Evolutionary conservation across 176 grass and related monocot genomes (phyloP), one percentile per base, ranked within the genome.

Genomic region (Chrysopogon serrulatus): DNA sequence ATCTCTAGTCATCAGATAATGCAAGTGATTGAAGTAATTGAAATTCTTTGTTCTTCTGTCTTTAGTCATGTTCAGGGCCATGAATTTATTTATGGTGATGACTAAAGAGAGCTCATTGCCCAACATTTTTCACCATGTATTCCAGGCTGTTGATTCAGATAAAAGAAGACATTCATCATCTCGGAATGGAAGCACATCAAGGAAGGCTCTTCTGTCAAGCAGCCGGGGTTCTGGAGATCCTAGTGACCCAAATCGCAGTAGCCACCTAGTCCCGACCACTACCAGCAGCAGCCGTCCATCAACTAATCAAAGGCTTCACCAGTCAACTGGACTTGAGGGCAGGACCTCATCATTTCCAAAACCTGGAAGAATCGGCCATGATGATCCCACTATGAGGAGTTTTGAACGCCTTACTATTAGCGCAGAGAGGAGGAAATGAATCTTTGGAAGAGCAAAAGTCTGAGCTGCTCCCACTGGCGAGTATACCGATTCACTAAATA

Each of bases 381-480:
- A 91, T 21, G 94, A 96, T 23, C 73, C 86, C 62, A 77, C 83
- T 59, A 27, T 86, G 36, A 90, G 91, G 87, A 86, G 81, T 75
- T 90, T 96, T 39, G 94, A 93, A 72, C 84, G 89, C 63, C 94
- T 96, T 74, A 87, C 94, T 76, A 93, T 96, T 74, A 92, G 90
- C 23, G 87, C 87, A 10, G 90, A 92, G 60, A 91, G 86, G 86
- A 93, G 87, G 84, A 96, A 88, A 89, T 96, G 59, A 88, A 82
- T 43, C 48, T 42, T 63, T 32, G 15, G 31, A 79, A 68, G 84
- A 78, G 84, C 69, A 51, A 68, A 83, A 32, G 45, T 78, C 9
- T 21, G 74, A 85, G 41, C 67, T 62, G 65, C 79, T 89, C 47
- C 70, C 66, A 30, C 19, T 28, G 40, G 74, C 32, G 30, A 76